phyloP scores from a whole-genome alignment of 495 filamentous ascomycete genomes.

The Usnea hakonensis region DNA sequence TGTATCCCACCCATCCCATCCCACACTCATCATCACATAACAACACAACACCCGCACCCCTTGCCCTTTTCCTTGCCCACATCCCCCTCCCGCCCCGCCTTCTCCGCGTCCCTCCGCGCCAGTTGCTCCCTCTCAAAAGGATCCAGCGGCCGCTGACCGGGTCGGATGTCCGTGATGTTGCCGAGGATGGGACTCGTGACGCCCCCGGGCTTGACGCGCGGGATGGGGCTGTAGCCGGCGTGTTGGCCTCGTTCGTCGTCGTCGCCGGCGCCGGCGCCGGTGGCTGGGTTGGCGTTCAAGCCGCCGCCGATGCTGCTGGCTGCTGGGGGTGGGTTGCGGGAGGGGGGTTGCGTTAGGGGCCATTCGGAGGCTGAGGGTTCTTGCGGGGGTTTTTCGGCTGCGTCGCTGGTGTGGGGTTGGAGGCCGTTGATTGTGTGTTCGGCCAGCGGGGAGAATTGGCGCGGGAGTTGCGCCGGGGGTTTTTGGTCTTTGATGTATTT shows the following conservation, averaged over 20 bases:
- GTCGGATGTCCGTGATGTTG: constrained; percentile 33
- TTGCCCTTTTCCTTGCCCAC: constrained; percentile 34
- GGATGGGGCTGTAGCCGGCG: constrained; percentile 45
- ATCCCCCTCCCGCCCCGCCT: constrained; percentile 3
- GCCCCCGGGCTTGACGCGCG: constrained; percentile 42
- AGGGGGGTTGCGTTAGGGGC: constrained; percentile 4
- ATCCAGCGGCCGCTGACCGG: constrained; percentile 4
- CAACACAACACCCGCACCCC: constrained; percentile 45
- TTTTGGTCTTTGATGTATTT: not conserved
- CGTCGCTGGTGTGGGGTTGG: constrained; percentile 10
- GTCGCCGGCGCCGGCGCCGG: constrained; percentile 29
- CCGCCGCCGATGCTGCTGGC: not conserved
- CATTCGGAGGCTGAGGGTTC: constrained; percentile 7
- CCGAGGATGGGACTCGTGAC: constrained; percentile 29
- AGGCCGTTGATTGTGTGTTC: constrained; percentile 18
- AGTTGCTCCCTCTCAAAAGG: constrained; percentile 17
- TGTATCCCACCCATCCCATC: no score
- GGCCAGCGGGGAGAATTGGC: constrained; percentile 14
- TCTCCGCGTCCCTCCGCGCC: constrained; percentile 6
- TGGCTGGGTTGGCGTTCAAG: constrained; percentile 10
- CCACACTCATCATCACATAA: no score
- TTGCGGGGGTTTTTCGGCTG: constrained; percentile 4
- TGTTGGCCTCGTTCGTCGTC: constrained; percentile 5
- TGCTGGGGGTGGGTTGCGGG: not conserved
- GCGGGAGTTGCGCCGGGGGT: not conserved